Evolutionary conservation across 2,329 filamentous ascomycete species (phyloP).

Genomic region (Epichloe uncinata): DNA sequence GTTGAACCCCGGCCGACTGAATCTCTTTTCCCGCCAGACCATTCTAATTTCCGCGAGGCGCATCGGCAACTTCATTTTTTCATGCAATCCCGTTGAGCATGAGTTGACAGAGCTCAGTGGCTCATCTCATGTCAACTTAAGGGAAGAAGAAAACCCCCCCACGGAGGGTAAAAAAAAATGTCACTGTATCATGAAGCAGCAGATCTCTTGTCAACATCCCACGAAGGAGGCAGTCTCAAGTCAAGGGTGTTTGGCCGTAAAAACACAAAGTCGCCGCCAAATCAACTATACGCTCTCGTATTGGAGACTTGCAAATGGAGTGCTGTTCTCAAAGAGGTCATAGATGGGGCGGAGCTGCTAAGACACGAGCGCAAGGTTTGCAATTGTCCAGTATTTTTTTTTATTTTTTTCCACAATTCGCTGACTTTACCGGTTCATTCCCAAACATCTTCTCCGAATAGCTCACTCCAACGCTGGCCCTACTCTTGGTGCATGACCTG

Average conservation of each 20-base stretch:
- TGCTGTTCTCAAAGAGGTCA: slow-evolving; percentile 69
- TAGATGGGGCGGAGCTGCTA: slow-evolving; percentile 66
- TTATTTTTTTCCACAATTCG: background rate
- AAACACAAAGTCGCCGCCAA: slow-evolving; percentile 60
- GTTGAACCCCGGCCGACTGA: too few species aligned
- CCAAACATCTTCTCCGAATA: slow-evolving; percentile 21
- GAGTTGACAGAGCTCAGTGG: background rate
- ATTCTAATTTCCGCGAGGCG: too few species aligned
- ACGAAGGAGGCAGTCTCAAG: slow-evolving; percentile 66
- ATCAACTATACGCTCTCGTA: slow-evolving; percentile 77
- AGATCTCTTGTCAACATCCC: slow-evolving; percentile 49
- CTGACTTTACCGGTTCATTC: background rate
- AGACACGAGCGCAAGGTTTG: slow-evolving; percentile 69
- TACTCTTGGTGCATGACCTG: slow-evolving; percentile 78
- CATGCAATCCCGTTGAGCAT: background rate
- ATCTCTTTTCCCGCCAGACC: background rate
- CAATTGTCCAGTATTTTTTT: background rate
- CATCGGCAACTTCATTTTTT: too few species aligned
- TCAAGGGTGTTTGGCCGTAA: slow-evolving; percentile 69
- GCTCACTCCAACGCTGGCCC: slow-evolving; percentile 66
- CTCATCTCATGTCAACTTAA: background rate
- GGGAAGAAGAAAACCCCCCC: too few species aligned
- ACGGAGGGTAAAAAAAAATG: slow-evolving; percentile 45
- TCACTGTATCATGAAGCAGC: slow-evolving; percentile 92
- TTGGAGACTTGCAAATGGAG: slow-evolving; percentile 89